Base-by-base conservation (phyloP, 306 rosid genomes). In the Benincasa hispida region DNA sequence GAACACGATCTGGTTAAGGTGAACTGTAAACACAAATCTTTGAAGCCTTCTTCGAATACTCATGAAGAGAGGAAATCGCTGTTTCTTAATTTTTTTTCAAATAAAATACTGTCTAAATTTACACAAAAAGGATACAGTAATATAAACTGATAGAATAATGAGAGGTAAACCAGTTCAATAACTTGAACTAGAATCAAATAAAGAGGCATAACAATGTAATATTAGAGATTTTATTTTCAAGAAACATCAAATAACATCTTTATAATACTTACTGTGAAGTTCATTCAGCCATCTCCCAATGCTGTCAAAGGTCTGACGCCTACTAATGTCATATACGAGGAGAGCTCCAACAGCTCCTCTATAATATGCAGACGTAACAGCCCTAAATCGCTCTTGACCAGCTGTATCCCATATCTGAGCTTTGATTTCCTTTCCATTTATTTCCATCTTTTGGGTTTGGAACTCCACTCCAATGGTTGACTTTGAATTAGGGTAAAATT, bases 381-480 rank as follows among this genome's bases (percentile, higher is more conserved):
- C 97, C 83, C 97, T 88, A 82, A 91, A 89, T 76, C 97, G 91
- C 84, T 91, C 97, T 82, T 91, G 97, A 75, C 97, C 97, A 28
- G 97, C 97, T 22, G 97, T 91, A 80, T 91, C 97, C 97, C 97
- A 91, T 78, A 91, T 91, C 87, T 91, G 97, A 51, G 97, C 97
- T 83, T 91, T 91, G 68, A 91, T 76, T 85, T 91, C 97, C 86
- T 89, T 91, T 69, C 95, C 97, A 66, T 91, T 86, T 77, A 91
- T 89, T 60, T 84, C 88, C 25, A 91, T 87, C 86, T 89, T 91
- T 76, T 91, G 97, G 74, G 97, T 91, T 83, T 91, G 97, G 82
- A 91, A 91, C 83, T 92, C 97, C 74, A 92, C 97, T 80, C 97
- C 97, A 85, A 92, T 92, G 25, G 97, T 92, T 76, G 97, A 92